Evolutionary conservation across 148 eudicot species (phyloP).

Genomic region (Chenopodium suecicum): DNA sequence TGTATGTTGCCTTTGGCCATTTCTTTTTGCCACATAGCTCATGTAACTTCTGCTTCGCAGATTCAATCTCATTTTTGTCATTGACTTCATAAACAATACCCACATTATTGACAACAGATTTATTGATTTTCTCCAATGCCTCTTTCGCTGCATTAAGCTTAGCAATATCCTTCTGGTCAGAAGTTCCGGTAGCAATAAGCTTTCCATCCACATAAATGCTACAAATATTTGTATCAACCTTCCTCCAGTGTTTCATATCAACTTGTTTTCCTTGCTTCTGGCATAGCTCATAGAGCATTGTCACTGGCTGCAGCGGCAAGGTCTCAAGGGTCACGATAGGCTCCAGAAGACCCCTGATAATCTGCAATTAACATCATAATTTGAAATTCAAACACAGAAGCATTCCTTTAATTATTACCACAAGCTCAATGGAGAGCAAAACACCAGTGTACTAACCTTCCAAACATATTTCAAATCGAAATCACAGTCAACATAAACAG

Average conservation of each 20-base stretch:
- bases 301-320: conserved; percentile 72
- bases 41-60: conserved; percentile 63
- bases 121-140: conserved; percentile 42
- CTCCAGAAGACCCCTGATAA: conserved; percentile 55
- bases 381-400: background rate
- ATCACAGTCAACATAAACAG: conserved; percentile 64
- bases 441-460: conserved; percentile 36
- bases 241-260: conserved; percentile 42
- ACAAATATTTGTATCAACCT: conserved; percentile 44
- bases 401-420: background rate
- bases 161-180: conserved; percentile 59
- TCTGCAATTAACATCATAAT: conserved; percentile 28
- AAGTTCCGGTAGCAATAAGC: conserved; percentile 43
- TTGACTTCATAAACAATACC: conserved; percentile 24
- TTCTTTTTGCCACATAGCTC: conserved; percentile 64
- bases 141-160: conserved; percentile 72
- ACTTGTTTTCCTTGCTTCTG: conserved; percentile 69
- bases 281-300: conserved; percentile 61
- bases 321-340: conserved; percentile 63
- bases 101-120: conserved; percentile 1
- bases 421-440: background rate
- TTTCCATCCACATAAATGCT: conserved; percentile 56
- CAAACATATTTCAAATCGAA: conserved; percentile 60
- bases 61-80: conserved; percentile 49
- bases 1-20: conserved; percentile 67